Conservation (phyloP, 139 green algal species). For the Chlorella sorokiniana region DNA sequence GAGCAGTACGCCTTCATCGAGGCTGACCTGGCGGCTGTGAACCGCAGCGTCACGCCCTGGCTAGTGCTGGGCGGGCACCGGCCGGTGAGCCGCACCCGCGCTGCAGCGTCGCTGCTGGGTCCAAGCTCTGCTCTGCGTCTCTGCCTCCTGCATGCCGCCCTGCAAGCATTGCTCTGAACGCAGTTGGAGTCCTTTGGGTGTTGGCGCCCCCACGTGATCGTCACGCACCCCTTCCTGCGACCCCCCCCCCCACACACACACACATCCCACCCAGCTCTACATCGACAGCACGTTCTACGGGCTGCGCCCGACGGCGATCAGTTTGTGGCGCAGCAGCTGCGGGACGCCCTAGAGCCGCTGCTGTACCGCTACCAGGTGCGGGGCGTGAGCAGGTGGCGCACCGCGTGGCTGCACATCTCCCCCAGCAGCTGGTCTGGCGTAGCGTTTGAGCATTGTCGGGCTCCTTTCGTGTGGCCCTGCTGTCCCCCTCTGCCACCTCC, state of each 20-base stretch:
- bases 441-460: neutral
- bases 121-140: too few relatives aligned
- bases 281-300: conserved; percentile 25
- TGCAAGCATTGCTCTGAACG: too few relatives aligned
- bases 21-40: conserved; percentile 51
- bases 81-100: conserved; percentile 46
- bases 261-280: conserved; percentile 19
- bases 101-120: too few relatives aligned
- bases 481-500: too few relatives aligned
- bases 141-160: too few relatives aligned
- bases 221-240: too few relatives aligned
- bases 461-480: too few relatives aligned
- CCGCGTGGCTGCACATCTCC: neutral
- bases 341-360: conserved; percentile 33
- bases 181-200: too few relatives aligned
- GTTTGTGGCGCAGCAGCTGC: conserved; percentile 26
- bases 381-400: neutral
- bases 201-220: too few relatives aligned
- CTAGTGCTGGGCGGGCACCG: conserved; percentile 72
- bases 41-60: conserved; percentile 72
- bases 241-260: too few relatives aligned
- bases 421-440: neutral
- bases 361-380: conserved; percentile 10
- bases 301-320: conserved; percentile 28
- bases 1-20: conserved; percentile 52